Percentiles rank a stretch among this genome's conserved stretches.
These are phyloP conservation scores for Niveomyces coronatus DNA, from an alignment of 2,329 filamentous ascomycete species.

Conservation along the genomic window DNA sequence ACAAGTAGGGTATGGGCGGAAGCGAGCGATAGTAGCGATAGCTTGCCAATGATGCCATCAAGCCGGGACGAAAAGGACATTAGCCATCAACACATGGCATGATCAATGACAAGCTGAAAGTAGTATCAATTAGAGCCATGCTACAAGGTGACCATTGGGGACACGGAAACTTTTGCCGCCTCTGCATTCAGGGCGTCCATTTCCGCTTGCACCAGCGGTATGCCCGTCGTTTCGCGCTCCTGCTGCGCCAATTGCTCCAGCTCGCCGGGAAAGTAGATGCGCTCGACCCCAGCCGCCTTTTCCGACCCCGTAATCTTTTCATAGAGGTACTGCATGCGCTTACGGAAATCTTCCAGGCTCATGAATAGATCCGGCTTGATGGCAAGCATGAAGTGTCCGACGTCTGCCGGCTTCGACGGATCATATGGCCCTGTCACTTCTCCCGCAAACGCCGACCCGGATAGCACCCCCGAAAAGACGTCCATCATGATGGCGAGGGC, in stretches of 20 bases:
- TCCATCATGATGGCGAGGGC: conserved; percentile 80
- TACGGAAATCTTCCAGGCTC: conserved; percentile 56
- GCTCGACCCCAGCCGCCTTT: conserved; percentile 44
- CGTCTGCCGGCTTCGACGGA: conserved; percentile 54
- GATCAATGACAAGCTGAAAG: not conserved
- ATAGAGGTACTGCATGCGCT: conserved; percentile 47
- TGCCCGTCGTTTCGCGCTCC: conserved; percentile 42
- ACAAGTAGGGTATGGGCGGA: conserved; percentile 70
- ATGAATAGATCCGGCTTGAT: conserved; percentile 70
- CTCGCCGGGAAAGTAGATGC: conserved; percentile 53
- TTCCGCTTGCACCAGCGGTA: conserved; percentile 47
- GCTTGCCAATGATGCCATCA: not conserved
- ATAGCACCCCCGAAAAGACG: conserved; percentile 71
- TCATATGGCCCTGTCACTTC: conserved; percentile 71
- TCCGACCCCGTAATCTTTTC: conserved; percentile 42
- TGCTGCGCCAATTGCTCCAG: conserved; percentile 46
- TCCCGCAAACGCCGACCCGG: conserved; percentile 68
- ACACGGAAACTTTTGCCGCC: conserved; percentile 32
- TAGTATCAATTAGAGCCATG: no score
- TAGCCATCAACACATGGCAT: not conserved
- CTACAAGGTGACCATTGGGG: conserved; percentile 11
- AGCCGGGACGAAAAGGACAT: conserved; percentile 4
- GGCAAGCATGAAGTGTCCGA: conserved; percentile 63
- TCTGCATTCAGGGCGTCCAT: conserved; percentile 46
- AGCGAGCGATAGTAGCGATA: conserved; percentile 26